phyloP scores from a whole-genome alignment of 768 basidiomycete species.

The Lanmaoa rubissima region DNA sequence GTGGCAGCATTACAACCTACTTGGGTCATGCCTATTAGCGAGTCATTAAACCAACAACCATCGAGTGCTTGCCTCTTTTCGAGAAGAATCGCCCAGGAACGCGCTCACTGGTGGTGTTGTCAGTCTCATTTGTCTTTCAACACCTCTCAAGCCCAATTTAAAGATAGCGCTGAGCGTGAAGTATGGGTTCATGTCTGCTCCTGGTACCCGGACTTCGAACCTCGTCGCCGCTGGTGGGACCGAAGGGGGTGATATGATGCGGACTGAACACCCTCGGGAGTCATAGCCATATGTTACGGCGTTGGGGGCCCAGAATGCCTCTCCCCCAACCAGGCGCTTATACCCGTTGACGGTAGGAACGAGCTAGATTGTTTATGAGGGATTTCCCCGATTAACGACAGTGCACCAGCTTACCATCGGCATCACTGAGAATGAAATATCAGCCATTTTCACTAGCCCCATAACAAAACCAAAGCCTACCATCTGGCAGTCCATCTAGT shows the following conservation, averaged over 20 bases:
- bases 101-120: conserved; percentile 65
- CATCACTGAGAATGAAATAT: conserved; percentile 54
- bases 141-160: conserved; percentile 82
- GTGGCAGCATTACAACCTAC: conserved; percentile 73
- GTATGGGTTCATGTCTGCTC: conserved; percentile 96
- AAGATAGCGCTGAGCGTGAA: conserved; percentile 88
- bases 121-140: conserved; percentile 69
- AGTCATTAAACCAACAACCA: background rate
- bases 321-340: conserved; percentile 92
- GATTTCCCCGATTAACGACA: background rate
- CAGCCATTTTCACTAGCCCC: background rate
- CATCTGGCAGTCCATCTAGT: conserved; percentile 84
- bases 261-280: conserved; percentile 86
- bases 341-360: conserved; percentile 96
- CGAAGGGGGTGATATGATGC: conserved; percentile 90
- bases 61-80: conserved; percentile 54
- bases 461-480: conserved; percentile 40
- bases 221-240: conserved; percentile 80
- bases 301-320: conserved; percentile 93
- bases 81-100: conserved; percentile 38
- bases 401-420: conserved; percentile 60
- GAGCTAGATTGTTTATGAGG: conserved; percentile 41
- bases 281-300: conserved; percentile 95
- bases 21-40: background rate
- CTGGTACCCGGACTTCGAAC: conserved; percentile 91